Percentiles rank a stretch among this genome's conserved stretches.
These are phyloP conservation scores for Colletotrichum karsti DNA, from an alignment of 2,329 filamentous ascomycete species.

Conservation along the genomic window DNA sequence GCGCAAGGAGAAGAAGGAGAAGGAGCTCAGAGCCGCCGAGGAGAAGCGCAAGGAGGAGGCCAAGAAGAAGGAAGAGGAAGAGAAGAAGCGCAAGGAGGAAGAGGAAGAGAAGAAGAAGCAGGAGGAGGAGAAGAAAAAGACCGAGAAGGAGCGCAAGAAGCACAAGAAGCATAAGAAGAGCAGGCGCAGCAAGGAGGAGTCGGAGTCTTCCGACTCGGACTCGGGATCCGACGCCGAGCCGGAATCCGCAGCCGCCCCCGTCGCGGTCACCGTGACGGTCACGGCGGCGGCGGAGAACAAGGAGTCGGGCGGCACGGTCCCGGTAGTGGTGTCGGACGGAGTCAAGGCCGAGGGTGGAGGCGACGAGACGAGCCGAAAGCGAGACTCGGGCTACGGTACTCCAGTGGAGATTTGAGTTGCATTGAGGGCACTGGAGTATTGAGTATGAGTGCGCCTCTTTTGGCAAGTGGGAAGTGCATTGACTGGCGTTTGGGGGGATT, in stretches of 20 bases:
- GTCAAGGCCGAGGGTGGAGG: constrained; percentile 38
- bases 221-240: background rate
- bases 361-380: constrained; percentile 34
- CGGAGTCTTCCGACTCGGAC: background rate
- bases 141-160: constrained; percentile 26
- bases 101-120: constrained; percentile 37
- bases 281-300: background rate
- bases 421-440: background rate
- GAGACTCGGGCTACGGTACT: constrained; percentile 30
- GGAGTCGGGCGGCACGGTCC: constrained; percentile 3
- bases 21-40: constrained; percentile 51
- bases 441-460: background rate
- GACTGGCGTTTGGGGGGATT: background rate
- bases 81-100: constrained; percentile 41
- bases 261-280: background rate
- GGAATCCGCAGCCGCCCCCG: background rate
- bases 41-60: constrained; percentile 48
- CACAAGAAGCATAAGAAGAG: constrained; percentile 26
- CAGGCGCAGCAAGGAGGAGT: constrained; percentile 32
- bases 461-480: background rate
- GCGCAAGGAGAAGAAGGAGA: constrained; percentile 57
- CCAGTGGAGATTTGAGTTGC: constrained; percentile 21
- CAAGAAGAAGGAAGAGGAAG: constrained; percentile 42
- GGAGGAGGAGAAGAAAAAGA: constrained; percentile 33
- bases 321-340: constrained; percentile 28